Base-by-base conservation (phyloP, 805 yeast species). In the Candida ortonii region DNA sequence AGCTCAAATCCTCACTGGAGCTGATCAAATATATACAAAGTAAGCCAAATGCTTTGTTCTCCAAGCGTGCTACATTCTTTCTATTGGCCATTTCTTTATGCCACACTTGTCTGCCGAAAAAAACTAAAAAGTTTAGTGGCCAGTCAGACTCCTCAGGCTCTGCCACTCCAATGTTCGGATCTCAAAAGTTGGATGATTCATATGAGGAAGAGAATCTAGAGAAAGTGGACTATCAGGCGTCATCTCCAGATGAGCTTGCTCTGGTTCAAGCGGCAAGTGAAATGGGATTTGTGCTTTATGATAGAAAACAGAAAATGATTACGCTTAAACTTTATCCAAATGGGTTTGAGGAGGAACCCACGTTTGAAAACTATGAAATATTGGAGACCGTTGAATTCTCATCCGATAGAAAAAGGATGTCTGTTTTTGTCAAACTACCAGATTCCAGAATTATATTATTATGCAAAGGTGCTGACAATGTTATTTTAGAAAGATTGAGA, bases 191-290 rank as follows among this genome's bases (percentile, higher is more conserved):
- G 5, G 44, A 31, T 1, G 43, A 34, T 7, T 57, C 49, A 8
- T 61, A 57, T 1, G 59, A 50, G 3, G 73, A 65, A 26, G 78
- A 68, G 15, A 65, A 68, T 15, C 74, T 88, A 16, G 80, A 77
- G 37, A n/a, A n/a, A n/a, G n/a, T n/a, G n/a, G n/a, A n/a, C n/a
- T 93, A 93, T 50, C 97, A 90, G 55, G 86, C 97, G 0, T 79
- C 97, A 0, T 89, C 97, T 0, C 99, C 98, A 0, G 99, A 93
- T 61, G 99, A 93, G 57, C 62, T 89, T 31, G 98, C 99, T 0
- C 64, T 93, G 19, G 90, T 93, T 3, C 77, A 82, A 28, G 98
- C 97, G 1, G 98, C 98, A 0, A 71, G 96, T 47, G 98, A 93
- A 53, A 70, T 93, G 69, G 99, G 99, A 0, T 93, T 70, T 57